Evolutionary conservation across 2,329 filamentous ascomycete species (phyloP).

Genomic region (Ciborinia camelliae): DNA sequence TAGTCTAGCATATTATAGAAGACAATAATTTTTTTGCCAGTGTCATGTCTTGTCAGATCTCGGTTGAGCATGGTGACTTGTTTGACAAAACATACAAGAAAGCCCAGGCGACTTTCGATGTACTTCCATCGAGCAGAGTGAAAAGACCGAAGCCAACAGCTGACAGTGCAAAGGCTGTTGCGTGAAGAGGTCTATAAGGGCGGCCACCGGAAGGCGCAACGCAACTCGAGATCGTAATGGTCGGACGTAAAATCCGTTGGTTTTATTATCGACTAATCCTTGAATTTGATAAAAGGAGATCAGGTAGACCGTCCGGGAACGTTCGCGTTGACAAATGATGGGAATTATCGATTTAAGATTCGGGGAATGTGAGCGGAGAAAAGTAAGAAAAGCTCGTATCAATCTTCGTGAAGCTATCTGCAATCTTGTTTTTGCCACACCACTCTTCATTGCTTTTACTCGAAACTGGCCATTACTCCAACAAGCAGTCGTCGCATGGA

Average conservation of each 20-base stretch:
- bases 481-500: conserved; percentile 53
- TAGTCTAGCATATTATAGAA: conserved; percentile 17
- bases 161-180: too few species aligned
- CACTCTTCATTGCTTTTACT: conserved; percentile 56
- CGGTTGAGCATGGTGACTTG: conserved; percentile 19
- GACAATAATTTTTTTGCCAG: conserved; percentile 2
- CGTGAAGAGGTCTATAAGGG: too few species aligned
- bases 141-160: too few species aligned
- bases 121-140: too few species aligned
- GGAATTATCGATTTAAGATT: too few species aligned
- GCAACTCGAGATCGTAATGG: conserved; percentile 39
- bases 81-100: conserved; percentile 17
- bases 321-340: too few species aligned
- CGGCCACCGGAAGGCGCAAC: conserved; percentile 37
- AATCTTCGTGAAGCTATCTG: too few species aligned
- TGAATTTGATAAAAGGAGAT: conserved; percentile 24
- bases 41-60: conserved; percentile 16
- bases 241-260: conserved; percentile 26
- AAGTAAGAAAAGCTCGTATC: too few species aligned
- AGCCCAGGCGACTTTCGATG: too few species aligned
- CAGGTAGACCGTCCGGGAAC: conserved; percentile 23
- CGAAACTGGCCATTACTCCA: conserved; percentile 52
- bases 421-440: too few species aligned
- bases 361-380: too few species aligned
- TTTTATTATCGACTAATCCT: conserved; percentile 32